Percentiles rank a stretch among this genome's conserved stretches.
phyloP scores from a whole-genome alignment of 192 early-diverging fungal genomes.

The Tieghemiomyces parasiticus region DNA sequence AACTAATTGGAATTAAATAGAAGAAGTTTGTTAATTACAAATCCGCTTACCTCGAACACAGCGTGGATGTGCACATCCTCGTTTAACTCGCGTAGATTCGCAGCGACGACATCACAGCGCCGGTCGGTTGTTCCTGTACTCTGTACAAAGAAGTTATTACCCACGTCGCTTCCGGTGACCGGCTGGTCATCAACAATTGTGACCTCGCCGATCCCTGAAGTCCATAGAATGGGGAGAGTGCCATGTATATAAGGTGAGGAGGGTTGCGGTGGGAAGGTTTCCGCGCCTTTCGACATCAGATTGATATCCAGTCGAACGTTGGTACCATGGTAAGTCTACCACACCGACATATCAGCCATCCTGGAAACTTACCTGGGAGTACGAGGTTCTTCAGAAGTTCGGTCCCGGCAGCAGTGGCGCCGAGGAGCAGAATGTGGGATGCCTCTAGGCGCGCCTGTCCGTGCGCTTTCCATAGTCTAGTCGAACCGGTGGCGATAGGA shows the following conservation, averaged over 20 bases:
- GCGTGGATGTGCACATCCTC: constrained; percentile 57
- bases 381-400: constrained; percentile 93
- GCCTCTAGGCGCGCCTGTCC: constrained; percentile 80
- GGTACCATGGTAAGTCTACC: no score
- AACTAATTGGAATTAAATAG: no score
- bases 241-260: background rate
- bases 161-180: constrained; percentile 53
- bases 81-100: constrained; percentile 73
- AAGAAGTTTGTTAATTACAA: no score
- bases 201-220: constrained; percentile 73
- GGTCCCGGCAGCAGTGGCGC: constrained; percentile 69
- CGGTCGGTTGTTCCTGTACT: constrained; percentile 39
- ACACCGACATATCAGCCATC: no score
- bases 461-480: constrained; percentile 84
- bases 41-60: constrained; percentile 40
- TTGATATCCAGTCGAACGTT: no score
- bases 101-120: constrained; percentile 42
- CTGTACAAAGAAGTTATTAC: constrained; percentile 89
- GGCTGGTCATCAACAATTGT: constrained; percentile 61
- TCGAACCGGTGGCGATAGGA: background rate
- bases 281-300: no score
- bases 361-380: constrained; percentile 79
- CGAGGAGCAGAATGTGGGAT: constrained; percentile 70
- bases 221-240: background rate
- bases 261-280: background rate